Conservation (phyloP, 345 rosid genomes). For the Arabidopsis arenosa region DNA sequence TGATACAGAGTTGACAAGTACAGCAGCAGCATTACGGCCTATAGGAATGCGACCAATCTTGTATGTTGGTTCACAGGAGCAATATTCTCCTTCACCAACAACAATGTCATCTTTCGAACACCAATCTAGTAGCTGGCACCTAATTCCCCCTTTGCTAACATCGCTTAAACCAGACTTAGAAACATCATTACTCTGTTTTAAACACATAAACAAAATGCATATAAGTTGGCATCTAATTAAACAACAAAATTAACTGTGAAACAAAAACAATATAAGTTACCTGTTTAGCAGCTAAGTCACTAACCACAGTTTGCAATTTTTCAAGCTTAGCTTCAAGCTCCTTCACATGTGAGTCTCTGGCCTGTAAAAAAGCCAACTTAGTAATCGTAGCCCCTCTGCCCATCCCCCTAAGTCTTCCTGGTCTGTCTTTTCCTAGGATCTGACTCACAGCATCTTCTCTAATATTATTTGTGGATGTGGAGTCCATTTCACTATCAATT, state of each 20-base stretch:
- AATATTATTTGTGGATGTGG: neutral
- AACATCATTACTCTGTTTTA: neutral
- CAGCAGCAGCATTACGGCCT: neutral
- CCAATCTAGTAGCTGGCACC: conserved; percentile 16
- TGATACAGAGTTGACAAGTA: neutral
- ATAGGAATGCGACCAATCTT: neutral
- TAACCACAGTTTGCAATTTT: neutral
- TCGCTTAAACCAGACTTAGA: neutral
- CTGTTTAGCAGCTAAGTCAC: neutral
- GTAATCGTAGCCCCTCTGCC: neutral
- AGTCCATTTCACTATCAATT: neutral
- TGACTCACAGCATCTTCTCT: neutral
- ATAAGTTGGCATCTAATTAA: neutral
- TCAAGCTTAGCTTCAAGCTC: neutral
- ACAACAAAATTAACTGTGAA: neutral
- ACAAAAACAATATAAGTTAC: no score
- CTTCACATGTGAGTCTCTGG: neutral
- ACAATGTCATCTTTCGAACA: neutral
- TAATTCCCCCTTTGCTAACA: neutral
- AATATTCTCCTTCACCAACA: conserved; percentile 15
- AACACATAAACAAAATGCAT: no score
- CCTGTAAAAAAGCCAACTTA: neutral
- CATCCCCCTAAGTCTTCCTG: neutral
- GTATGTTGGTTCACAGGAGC: no score
- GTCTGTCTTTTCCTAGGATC: neutral